Evolutionary conservation across 2,329 filamentous ascomycete genomes (phyloP).

Genomic region (Ceratocystis diversiconidia): DNA sequence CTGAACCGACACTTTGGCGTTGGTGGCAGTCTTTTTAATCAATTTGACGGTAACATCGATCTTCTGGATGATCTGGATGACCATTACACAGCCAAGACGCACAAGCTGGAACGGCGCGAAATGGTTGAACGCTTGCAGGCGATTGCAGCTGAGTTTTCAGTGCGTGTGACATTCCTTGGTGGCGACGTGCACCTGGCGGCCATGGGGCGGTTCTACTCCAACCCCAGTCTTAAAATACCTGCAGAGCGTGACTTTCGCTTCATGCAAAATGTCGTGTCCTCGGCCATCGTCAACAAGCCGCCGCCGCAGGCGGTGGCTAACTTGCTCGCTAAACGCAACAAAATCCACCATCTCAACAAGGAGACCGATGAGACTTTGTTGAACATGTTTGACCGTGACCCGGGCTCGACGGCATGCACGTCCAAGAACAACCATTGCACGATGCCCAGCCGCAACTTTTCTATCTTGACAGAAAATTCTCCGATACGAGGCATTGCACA

Average conservation of each 20-base stretch:
- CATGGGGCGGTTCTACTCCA: constrained; percentile 87
- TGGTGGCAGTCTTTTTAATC: constrained; percentile 74
- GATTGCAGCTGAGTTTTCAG: constrained; percentile 70
- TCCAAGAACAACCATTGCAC: constrained; percentile 66
- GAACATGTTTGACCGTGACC: constrained; percentile 81
- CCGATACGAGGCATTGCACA: constrained; percentile 32
- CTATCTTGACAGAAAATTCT: constrained; percentile 78
- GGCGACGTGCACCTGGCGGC: constrained; percentile 90
- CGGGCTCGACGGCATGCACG: constrained; percentile 62
- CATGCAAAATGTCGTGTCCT: constrained; percentile 89
- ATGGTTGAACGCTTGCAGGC: constrained; percentile 71
- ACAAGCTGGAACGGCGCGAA: constrained; percentile 73
- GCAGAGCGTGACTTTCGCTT: constrained; percentile 79
- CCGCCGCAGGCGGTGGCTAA: constrained; percentile 80
- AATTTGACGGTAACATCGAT: constrained; percentile 87
- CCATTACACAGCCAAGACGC: constrained; percentile 83
- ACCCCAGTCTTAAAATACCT: constrained; percentile 61
- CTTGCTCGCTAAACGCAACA: constrained; percentile 80
- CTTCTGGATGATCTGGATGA: constrained; percentile 87
- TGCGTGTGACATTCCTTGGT: constrained; percentile 81
- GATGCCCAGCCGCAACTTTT: constrained; percentile 88
- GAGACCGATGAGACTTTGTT: constrained; percentile 88
- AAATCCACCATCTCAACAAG: constrained; percentile 51
- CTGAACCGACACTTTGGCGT: constrained; percentile 82
- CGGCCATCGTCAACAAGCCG: constrained; percentile 90